Base-by-base conservation (phyloP, 2,329 filamentous ascomycete genomes). In the Macrophomina tecta region DNA sequence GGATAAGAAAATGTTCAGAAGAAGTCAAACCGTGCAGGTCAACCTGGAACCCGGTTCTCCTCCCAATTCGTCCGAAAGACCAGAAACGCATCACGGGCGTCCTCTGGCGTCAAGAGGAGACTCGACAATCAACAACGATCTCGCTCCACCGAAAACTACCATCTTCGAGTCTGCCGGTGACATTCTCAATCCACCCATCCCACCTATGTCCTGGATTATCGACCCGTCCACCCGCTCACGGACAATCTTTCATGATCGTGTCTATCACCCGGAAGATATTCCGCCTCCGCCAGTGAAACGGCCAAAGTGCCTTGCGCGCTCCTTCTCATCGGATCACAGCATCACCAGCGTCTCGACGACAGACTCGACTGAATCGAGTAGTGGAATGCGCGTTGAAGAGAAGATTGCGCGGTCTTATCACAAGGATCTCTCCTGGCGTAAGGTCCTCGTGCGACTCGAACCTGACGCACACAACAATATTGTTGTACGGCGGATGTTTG, bases 391-490 rank as follows among this genome's bases (percentile, higher is more conserved):
- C 69, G 93, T 98, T 0, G 95, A 99, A 78, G 95, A 99, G 78
- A 98, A 97, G 80, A 99, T 99, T 71, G 95, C 95, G 1, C 88
- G 95, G 55, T 95, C 93, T 14, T 99, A 99, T 80, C 95, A 99
- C 77, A 89, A 89, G 12, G 93, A 93, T 69, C 81, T 99, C 23
- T 92, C 92, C 1, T 99, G 95, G 95, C 91, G 95, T 53, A 99
- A 99, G 77, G 95, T 99, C 1, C 87, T 99, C 4, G 95, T 99
- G 14, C 91, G 95, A 64, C 84, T 99, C 2, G 94, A 99, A 76
- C 95, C 95, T 0, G 95, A 99, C 79, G 95, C 95, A 0, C 95
- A 99, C 81, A 99, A 99, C 80, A 99, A 99, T 78, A 97, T 99
- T 71, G 91, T 98, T 68, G 95, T 99, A 30, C 90, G 95, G 16